A percentile compares a stretch with the other conserved stretches of the same genome.
Conservation (phyloP, 1,139 yeast species). For the Blastobotrys raffinosifermentans region DNA sequence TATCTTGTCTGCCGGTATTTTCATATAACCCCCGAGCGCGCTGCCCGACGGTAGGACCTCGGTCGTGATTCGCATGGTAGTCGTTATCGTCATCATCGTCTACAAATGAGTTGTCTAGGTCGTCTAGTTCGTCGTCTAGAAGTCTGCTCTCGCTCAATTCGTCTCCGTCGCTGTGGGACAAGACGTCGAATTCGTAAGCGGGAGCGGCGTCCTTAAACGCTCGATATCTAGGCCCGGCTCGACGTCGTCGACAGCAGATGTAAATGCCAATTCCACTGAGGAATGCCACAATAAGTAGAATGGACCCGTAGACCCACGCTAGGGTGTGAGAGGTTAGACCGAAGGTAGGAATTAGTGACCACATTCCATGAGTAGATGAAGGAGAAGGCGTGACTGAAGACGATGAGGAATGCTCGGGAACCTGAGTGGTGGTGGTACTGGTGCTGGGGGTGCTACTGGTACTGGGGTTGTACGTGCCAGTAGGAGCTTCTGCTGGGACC, state of each 20-base stretch:
- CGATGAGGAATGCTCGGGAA: conserved; percentile 8
- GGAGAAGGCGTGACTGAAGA: conserved; percentile 8
- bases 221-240: conserved; percentile 18
- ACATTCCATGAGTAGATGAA: conserved; percentile 6
- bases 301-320: conserved; percentile 33
- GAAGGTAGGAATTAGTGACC: conserved; percentile 31
- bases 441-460: background rate
- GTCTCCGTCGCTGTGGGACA: conserved; percentile 24
- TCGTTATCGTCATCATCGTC: conserved; percentile 3
- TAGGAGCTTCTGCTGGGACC: conserved; percentile 6
- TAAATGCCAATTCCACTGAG: conserved; percentile 26
- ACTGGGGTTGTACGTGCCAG: conserved; percentile 9
- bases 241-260: conserved; percentile 24
- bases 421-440: conserved; percentile 3
- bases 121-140: conserved; percentile 8
- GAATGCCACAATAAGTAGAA: conserved; percentile 28
- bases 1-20: conserved; percentile 1
- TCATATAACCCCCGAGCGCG: conserved; percentile 2
- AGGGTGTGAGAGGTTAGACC: conserved; percentile 30
- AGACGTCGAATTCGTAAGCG: conserved; percentile 28
- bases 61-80: conserved; percentile 2
- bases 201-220: conserved; percentile 17
- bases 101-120: background rate
- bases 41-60: conserved; percentile 6
- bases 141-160: conserved; percentile 4